Conservation (phyloP, 495 filamentous ascomycete species). For the Parathielavia appendiculata region DNA sequence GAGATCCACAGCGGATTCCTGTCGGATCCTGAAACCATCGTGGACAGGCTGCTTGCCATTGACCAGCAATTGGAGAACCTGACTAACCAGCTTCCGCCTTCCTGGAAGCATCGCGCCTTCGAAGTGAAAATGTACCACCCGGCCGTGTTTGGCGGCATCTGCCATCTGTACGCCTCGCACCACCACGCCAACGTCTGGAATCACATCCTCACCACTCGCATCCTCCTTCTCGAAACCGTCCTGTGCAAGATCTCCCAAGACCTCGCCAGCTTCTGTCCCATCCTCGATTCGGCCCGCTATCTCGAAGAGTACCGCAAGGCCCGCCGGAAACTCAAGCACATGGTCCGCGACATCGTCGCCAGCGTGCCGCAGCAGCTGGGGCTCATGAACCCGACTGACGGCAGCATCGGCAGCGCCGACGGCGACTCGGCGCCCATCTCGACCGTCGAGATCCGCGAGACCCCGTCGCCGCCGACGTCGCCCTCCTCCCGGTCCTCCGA, state of each 20-base stretch:
- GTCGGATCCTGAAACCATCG: slow-evolving; percentile 40
- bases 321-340: slow-evolving; percentile 28
- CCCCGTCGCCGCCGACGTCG: slow-evolving; percentile 29
- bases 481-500: slow-evolving; percentile 24
- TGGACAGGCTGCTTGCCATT: slow-evolving; percentile 44
- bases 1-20: slow-evolving; percentile 33
- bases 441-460: slow-evolving; percentile 31
- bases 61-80: slow-evolving; percentile 49
- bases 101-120: slow-evolving; percentile 33
- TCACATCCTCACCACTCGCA: slow-evolving; percentile 50
- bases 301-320: slow-evolving; percentile 28
- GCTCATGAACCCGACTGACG: slow-evolving; percentile 29
- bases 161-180: slow-evolving; percentile 51
- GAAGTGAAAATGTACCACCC: slow-evolving; percentile 34
- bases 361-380: slow-evolving; percentile 46
- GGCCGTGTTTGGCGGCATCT: slow-evolving; percentile 44
- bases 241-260: slow-evolving; percentile 29
- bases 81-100: slow-evolving; percentile 37
- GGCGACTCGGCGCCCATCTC: slow-evolving; percentile 25
- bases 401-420: slow-evolving; percentile 19
- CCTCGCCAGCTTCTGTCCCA: slow-evolving; percentile 13
- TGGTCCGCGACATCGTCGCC: slow-evolving; percentile 42
- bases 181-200: slow-evolving; percentile 54
- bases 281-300: slow-evolving; percentile 17
- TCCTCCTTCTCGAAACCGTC: slow-evolving; percentile 55